Base-by-base conservation (phyloP, 2,329 filamentous ascomycete genomes). In the Botrytis sinoallii region DNA sequence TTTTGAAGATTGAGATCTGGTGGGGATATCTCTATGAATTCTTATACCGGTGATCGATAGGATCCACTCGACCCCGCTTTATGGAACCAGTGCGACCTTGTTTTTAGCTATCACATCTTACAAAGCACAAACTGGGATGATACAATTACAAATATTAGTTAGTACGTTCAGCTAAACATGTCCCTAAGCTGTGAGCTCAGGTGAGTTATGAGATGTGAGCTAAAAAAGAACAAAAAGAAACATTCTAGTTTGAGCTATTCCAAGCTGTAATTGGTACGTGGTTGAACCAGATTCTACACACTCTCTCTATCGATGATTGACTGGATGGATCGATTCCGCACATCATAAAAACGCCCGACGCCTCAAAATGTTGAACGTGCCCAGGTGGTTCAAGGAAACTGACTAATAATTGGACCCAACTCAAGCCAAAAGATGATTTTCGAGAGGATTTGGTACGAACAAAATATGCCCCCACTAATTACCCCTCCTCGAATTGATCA, bases 401-500 rank as follows among this genome's bases (percentile, higher is more conserved):
- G 60, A 40, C 22, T 42, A 9, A 42, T 42, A 9, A 42, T 25
- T n/a, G 25, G 61, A 29, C 61, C 38, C n/a, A 57, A 57, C n/a
- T 29, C 14, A 29, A 29, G n/a, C 52, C 40, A 64, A 44, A n/a
- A n/a, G 12, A 40, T 40, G 38, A 42, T 42, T 40, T 44, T n/a
- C 40, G 40, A 10, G n/a, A 32, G 42, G n/a, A 22, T 10, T 52
- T 35, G 8, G 35, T 67, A 32, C n/a, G 32, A 20, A 67, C 6
- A n/a, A n/a, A 40, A 25, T 3, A 4, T 7, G 20, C 25, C 29
- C 46, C 65, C 65, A 52, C 65, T 52, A 40, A 67, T 67, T 67
- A 67, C 64, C 64, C 64, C 46, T 67, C 65, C 65, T 67, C 25
- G 32, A 67, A 35, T 20, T 67, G 65, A 18, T 52, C 12, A 52